phyloP scores from a whole-genome alignment of 164 flowering plant genomes.

The Magnolia officinalis region DNA sequence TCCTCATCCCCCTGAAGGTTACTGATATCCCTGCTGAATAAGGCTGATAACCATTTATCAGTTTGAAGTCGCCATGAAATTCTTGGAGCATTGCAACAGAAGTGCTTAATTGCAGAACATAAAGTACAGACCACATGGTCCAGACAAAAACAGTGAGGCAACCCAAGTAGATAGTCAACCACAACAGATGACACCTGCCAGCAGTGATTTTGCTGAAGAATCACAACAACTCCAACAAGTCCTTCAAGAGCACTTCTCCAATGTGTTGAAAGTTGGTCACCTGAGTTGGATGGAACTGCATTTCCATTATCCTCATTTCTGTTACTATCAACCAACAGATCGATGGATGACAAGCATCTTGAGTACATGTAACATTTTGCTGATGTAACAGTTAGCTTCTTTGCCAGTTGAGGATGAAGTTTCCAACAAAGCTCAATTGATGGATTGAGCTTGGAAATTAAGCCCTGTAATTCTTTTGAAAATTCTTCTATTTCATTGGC shows the following conservation, averaged over 20 bases:
- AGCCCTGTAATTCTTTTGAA: conserved; percentile 37
- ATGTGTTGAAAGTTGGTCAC: conserved; percentile 28
- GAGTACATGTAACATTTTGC: conserved; percentile 57
- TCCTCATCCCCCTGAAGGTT: conserved; percentile 34
- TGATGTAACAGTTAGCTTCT: conserved; percentile 42
- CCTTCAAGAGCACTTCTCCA: conserved; percentile 60
- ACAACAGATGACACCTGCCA: conserved; percentile 78
- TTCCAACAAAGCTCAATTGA: conserved; percentile 73
- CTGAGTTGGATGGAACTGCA: conserved; percentile 15
- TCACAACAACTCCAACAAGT: conserved; percentile 37
- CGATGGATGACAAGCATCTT: conserved; percentile 49
- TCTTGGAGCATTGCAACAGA: conserved; percentile 62
- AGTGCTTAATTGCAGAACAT: conserved; percentile 54
- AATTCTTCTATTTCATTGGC: conserved; percentile 46
- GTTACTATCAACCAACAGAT: conserved; percentile 18
- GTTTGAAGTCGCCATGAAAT: conserved; percentile 69
- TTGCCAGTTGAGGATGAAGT: conserved; percentile 64
- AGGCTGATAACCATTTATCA: conserved; percentile 65
- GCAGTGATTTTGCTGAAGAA: conserved; percentile 52
- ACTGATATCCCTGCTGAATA: conserved; percentile 46
- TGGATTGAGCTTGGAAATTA: conserved; percentile 50
- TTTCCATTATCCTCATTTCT: conserved; percentile 25
- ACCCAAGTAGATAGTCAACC: conserved; percentile 64
- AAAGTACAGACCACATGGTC: conserved; percentile 43
- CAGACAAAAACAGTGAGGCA: conserved; percentile 44